Conservation (phyloP, 495 filamentous ascomycete species). For the Aspergillus heteromorphus region DNA sequence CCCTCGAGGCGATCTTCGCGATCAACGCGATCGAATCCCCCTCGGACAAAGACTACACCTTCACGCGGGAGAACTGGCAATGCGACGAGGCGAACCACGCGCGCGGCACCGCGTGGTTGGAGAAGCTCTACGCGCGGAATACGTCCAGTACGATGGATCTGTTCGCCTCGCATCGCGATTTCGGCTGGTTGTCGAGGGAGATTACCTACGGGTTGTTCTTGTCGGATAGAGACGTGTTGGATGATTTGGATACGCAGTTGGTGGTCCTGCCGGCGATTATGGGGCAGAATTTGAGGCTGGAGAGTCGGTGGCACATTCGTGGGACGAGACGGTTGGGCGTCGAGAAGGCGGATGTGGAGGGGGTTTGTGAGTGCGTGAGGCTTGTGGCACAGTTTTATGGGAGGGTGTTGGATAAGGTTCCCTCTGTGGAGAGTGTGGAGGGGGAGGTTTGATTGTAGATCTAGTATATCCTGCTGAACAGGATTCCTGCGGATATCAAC, state of each 20-base stretch:
- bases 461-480: too few relatives aligned
- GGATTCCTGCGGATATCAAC: too few relatives aligned
- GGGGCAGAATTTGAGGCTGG: constrained; percentile 49
- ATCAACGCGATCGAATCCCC: constrained; percentile 43
- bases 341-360: too few relatives aligned
- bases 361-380: too few relatives aligned
- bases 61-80: constrained; percentile 35
- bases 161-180: constrained; percentile 48
- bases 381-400: too few relatives aligned
- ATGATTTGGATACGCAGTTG: constrained; percentile 50
- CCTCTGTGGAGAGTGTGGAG: too few relatives aligned
- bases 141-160: constrained; percentile 31
- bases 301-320: constrained; percentile 44
- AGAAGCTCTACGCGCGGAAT: constrained; percentile 37
- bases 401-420: too few relatives aligned
- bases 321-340: too few relatives aligned
- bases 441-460: too few relatives aligned
- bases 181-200: constrained; percentile 33
- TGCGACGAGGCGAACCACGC: constrained; percentile 44
- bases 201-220: constrained; percentile 57
- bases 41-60: constrained; percentile 49
- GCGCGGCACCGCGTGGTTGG: constrained; percentile 41
- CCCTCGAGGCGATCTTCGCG: constrained; percentile 44
- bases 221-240: constrained; percentile 47
- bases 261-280: constrained; percentile 53